These are phyloP conservation scores for Pseudozyma sp. DNA, from an alignment of 1,284 basidiomycete species.

Conservation along the genomic window DNA sequence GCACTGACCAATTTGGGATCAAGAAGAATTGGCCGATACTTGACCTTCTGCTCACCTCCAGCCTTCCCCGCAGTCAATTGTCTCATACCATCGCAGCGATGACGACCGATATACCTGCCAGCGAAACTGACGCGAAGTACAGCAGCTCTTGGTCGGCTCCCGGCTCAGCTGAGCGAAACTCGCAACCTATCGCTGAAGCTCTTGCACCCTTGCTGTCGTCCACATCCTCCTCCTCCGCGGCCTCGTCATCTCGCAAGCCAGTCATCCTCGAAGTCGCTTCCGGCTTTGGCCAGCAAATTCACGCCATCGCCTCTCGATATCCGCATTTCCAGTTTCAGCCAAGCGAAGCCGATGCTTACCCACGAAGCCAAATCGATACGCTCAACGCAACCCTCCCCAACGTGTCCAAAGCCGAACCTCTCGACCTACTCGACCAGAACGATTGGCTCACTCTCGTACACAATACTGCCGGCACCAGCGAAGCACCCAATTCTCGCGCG, in stretches of 20 bases:
- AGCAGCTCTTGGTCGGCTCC: constrained; percentile 35
- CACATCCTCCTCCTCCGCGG: not conserved
- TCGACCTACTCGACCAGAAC: constrained; percentile 37
- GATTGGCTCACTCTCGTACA: constrained; percentile 46
- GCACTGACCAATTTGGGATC: too few species aligned
- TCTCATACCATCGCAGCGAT: too few species aligned
- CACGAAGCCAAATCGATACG: constrained; percentile 30
- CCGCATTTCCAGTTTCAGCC: constrained; percentile 33
- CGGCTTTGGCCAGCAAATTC: constrained; percentile 43
- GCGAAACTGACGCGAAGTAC: constrained; percentile 26
- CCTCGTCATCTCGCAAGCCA: constrained; percentile 10
- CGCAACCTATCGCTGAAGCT: constrained; percentile 40
- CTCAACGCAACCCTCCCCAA: constrained; percentile 16
- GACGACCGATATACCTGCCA: not conserved
- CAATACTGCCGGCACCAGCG: constrained; percentile 17
- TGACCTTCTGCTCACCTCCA: too few species aligned
- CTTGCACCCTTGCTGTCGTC: constrained; percentile 18
- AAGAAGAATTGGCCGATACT: too few species aligned
- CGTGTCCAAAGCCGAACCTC: constrained; percentile 28
- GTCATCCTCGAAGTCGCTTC: constrained; percentile 47
- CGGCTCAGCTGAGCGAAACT: constrained; percentile 51
- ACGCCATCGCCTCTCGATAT: constrained; percentile 14
- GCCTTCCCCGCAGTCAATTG: too few species aligned
- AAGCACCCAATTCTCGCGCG: not conserved
- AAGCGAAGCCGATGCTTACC: constrained; percentile 41